Base-by-base conservation (phyloP, 202 grass and related monocot genomes). In the Setaria italica region DNA sequence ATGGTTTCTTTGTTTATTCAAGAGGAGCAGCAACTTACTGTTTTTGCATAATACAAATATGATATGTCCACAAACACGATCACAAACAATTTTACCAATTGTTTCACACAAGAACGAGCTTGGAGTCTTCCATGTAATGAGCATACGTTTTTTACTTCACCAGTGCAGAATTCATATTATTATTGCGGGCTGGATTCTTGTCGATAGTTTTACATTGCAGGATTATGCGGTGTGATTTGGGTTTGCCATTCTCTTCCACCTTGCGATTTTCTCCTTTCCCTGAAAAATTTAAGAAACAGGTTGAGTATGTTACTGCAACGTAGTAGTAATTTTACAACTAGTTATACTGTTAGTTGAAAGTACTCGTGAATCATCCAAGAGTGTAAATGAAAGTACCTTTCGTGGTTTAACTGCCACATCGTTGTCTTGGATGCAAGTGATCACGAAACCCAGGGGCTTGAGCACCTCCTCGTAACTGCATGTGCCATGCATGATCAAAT, bases 211-310 rank as follows among this genome's bases (percentile, higher is more conserved):
- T 66, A 46, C 32, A 35, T 4, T 19, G 9, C 14, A 54, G 71
- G 54, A 25, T 25, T 25, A 25, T 25, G 25, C 25, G 25, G 25
- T 25, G 25, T 25, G 25, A 25, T 25, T 25, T 25, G 64, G 70
- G 11, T 60, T 84, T 34, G 7, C 4, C 65, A 17, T n/a, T 70
- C 72, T 92, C 68, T 91, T 91, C 93, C 93, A 95, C 67, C 86
- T 89, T 34, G 79, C 93, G 11, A 95, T 79, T 65, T 92, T 95
- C 72, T 95, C 90, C 62, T 59, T 83, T 12, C 93, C 93, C 93
- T 95, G 58, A 21, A 4, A 70, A 90, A 15, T n/a, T 9, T 81
- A 42, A 63, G 4, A 8, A 79, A 37, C 48, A 21, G 4, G n/a
- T 20, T 21, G 5, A 46, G 32, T 56, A 41, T 46, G 43, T 46